A percentile compares a stretch with the other conserved stretches of the same genome.
phyloP scores from a whole-genome alignment of 192 early-diverging fungal genomes.

The Linnemannia hyalina region DNA sequence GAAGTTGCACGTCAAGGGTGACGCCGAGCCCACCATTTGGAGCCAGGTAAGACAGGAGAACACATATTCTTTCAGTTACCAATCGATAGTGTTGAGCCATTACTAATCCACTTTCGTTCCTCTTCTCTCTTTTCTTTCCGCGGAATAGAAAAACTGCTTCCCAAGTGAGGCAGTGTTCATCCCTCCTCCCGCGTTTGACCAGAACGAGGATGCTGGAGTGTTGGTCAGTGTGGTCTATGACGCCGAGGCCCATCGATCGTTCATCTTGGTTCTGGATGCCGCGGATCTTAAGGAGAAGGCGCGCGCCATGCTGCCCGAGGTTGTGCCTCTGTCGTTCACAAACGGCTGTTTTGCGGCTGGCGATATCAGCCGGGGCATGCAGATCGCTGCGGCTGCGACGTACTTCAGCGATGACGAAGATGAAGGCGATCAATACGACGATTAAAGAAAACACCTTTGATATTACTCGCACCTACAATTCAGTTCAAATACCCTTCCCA shows the following conservation, averaged over 20 bases:
- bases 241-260: slow-evolving; percentile 72
- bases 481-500: not conserved
- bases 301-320: slow-evolving; percentile 73
- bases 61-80: not conserved
- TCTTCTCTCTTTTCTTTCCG: not conserved
- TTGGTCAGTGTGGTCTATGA: slow-evolving; percentile 82
- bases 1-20: slow-evolving; percentile 65
- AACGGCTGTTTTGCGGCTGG: slow-evolving; percentile 65
- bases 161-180: slow-evolving; percentile 88
- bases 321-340: slow-evolving; percentile 81
- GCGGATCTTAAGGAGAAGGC: slow-evolving; percentile 72
- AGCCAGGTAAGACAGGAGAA: slow-evolving; percentile 23
- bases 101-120: not conserved
- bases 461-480: no score
- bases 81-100: not conserved
- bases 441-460: not conserved
- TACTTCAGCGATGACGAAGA: slow-evolving; percentile 16
- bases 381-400: not conserved
- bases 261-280: slow-evolving; percentile 83
- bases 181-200: slow-evolving; percentile 61
- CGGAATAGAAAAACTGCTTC: slow-evolving; percentile 72
- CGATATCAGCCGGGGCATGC: slow-evolving; percentile 53
- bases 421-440: slow-evolving; percentile 16
- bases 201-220: slow-evolving; percentile 81
- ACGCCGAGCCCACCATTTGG: slow-evolving; percentile 43